Percentiles rank a stretch among this genome's conserved stretches.
Evolutionary conservation across 345 rosid genomes (phyloP).

Genomic region (Aegle marmelos): DNA sequence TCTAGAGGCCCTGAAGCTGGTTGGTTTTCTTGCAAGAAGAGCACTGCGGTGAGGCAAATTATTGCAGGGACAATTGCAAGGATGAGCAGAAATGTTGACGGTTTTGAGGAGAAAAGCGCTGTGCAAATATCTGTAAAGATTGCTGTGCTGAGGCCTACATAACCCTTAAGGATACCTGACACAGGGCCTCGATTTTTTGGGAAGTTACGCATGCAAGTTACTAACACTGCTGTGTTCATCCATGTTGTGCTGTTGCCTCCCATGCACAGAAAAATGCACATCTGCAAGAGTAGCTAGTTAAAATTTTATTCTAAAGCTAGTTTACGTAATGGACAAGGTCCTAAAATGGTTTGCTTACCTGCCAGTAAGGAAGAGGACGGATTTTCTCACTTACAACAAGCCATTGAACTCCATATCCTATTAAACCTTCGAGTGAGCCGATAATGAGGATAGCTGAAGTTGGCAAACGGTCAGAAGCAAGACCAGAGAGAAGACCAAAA

Average conservation of each 20-base stretch:
- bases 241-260: slow-evolving; percentile 98
- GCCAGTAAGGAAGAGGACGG: slow-evolving; percentile 82
- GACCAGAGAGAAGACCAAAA: slow-evolving; percentile 86
- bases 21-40: slow-evolving; percentile 83
- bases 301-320: neutral
- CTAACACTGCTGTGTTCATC: slow-evolving; percentile 95
- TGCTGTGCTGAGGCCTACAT: slow-evolving; percentile 86
- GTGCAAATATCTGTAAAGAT: slow-evolving; percentile 86
- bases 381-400: slow-evolving; percentile 72
- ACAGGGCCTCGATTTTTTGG: slow-evolving; percentile 83
- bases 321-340: neutral
- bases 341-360: neutral
- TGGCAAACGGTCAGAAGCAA: slow-evolving; percentile 74
- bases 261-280: slow-evolving; percentile 80
- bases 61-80: slow-evolving; percentile 65
- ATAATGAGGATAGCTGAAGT: slow-evolving; percentile 67
- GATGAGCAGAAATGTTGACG: slow-evolving; percentile 60
- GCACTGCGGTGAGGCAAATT: slow-evolving; percentile 69
- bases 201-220: slow-evolving; percentile 88
- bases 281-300: slow-evolving; percentile 9
- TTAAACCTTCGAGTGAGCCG: slow-evolving; percentile 73
- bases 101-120: slow-evolving; percentile 64
- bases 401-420: slow-evolving; percentile 92
- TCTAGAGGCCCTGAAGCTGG: slow-evolving; percentile 24
- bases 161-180: slow-evolving; percentile 88